These are phyloP conservation scores for Naganishia albida DNA, from an alignment of 1,284 basidiomycete species.

Conservation along the genomic window DNA sequence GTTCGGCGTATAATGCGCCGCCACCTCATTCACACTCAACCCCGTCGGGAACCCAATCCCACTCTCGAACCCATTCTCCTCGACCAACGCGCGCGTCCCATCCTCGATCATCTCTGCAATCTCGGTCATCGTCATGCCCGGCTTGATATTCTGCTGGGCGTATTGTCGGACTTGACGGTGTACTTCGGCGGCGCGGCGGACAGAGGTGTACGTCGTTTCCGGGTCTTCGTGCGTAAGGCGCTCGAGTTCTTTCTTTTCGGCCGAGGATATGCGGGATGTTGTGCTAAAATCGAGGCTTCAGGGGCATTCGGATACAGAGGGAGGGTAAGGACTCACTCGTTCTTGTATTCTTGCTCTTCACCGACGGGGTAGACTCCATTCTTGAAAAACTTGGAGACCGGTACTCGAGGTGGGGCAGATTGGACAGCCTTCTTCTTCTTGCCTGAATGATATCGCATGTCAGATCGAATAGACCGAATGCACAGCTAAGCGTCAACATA, in stretches of 20 bases:
- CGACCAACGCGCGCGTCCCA: conserved; percentile 83
- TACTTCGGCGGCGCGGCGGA: conserved; percentile 91
- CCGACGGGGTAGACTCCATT: conserved; percentile 86
- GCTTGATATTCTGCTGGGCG: conserved; percentile 79
- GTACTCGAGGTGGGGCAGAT: conserved; percentile 90
- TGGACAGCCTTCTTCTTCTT: conserved; percentile 79
- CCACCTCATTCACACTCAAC: conserved; percentile 87
- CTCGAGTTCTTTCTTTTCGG: conserved; percentile 85
- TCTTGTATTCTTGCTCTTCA: conserved; percentile 86
- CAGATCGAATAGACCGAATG: neutral
- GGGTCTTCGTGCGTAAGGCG: conserved; percentile 74
- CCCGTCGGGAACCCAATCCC: conserved; percentile 98
- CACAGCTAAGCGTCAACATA: neutral
- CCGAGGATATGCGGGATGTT: conserved; percentile 80
- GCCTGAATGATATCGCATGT: conserved; percentile 42
- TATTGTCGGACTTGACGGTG: conserved; percentile 86
- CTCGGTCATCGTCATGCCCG: conserved; percentile 92
- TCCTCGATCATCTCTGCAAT: conserved; percentile 94
- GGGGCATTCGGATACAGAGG: neutral
- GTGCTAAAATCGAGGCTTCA: conserved; percentile 61
- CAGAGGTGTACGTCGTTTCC: conserved; percentile 78
- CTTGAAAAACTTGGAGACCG: conserved; percentile 85
- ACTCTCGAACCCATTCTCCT: conserved; percentile 63
- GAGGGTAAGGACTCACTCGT: conserved; percentile 62
- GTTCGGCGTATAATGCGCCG: conserved; percentile 97